Evolutionary conservation across 495 filamentous ascomycete genomes (phyloP).

Genomic region (Talaromyces wortmannii): DNA sequence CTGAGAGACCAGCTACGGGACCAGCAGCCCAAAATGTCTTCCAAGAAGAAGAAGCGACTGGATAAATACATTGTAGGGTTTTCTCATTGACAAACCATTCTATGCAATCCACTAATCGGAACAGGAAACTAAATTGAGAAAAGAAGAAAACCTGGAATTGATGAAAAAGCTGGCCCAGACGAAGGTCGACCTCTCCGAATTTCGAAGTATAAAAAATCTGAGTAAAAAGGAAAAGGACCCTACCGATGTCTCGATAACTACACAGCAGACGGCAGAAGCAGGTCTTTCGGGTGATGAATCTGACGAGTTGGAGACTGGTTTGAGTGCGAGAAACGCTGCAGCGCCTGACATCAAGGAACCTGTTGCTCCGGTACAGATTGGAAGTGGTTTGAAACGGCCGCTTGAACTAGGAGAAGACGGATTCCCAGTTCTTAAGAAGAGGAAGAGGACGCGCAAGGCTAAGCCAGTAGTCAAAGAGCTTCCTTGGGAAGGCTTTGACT

Average conservation of each 20-base stretch:
- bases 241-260: neutral
- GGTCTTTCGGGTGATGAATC: slow-evolving; percentile 26
- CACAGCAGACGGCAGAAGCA: slow-evolving; percentile 5
- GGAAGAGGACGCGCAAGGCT: slow-evolving; percentile 32
- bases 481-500: slow-evolving; percentile 57
- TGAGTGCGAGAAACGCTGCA: neutral
- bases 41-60: slow-evolving; percentile 89
- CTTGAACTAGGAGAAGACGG: slow-evolving; percentile 72
- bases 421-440: slow-evolving; percentile 72
- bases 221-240: slow-evolving; percentile 44
- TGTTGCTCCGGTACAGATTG: slow-evolving; percentile 33
- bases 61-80: slow-evolving; percentile 84
- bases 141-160: slow-evolving; percentile 84
- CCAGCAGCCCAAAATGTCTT: slow-evolving; percentile 65
- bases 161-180: slow-evolving; percentile 72
- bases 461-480: slow-evolving; percentile 32
- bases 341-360: slow-evolving; percentile 5
- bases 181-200: slow-evolving; percentile 74
- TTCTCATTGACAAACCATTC: neutral
- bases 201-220: slow-evolving; percentile 68
- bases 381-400: slow-evolving; percentile 81
- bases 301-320: slow-evolving; percentile 25
- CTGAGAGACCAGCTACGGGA: slow-evolving; percentile 56
- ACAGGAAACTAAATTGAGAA: slow-evolving; percentile 83
- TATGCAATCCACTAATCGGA: neutral